Conservation (phyloP, 1,284 basidiomycete genomes). For the Ustilago cynodontis region DNA sequence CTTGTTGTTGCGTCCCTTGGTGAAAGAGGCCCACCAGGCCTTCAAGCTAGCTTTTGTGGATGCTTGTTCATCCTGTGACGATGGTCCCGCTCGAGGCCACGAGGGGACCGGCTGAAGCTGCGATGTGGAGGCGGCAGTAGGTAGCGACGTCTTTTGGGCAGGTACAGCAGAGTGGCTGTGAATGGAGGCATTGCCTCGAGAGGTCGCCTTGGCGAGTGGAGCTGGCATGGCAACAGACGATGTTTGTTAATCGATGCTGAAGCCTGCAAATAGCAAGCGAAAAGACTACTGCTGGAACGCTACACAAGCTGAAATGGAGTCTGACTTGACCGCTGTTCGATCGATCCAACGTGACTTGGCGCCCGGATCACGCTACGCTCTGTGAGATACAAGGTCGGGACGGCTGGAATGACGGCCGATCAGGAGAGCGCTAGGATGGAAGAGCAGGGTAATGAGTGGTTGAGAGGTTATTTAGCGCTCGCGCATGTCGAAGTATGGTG, state of each 20-base stretch:
- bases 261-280: not conserved
- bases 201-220: slow-evolving; percentile 40
- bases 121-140: slow-evolving; percentile 37
- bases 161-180: slow-evolving; percentile 39
- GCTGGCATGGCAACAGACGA: slow-evolving; percentile 32
- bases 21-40: slow-evolving; percentile 64
- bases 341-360: not conserved
- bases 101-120: slow-evolving; percentile 47
- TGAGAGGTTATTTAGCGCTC: slow-evolving; percentile 15
- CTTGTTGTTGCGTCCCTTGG: slow-evolving; percentile 49
- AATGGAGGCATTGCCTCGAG: slow-evolving; percentile 41
- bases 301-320: not conserved
- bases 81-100: slow-evolving; percentile 35
- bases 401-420: slow-evolving; percentile 1
- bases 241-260: not conserved
- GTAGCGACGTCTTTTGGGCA: slow-evolving; percentile 23
- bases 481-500: slow-evolving; percentile 22
- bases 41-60: slow-evolving; percentile 56
- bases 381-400: slow-evolving; percentile 1
- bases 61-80: slow-evolving; percentile 55
- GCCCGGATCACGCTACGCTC: not conserved
- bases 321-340: not conserved
- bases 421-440: slow-evolving; percentile 18
- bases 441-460: slow-evolving; percentile 12
- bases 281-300: not conserved